These are phyloP conservation scores for Coniochaeta sp. DNA, from an alignment of 2,329 filamentous ascomycete species.

Conservation along the genomic window DNA sequence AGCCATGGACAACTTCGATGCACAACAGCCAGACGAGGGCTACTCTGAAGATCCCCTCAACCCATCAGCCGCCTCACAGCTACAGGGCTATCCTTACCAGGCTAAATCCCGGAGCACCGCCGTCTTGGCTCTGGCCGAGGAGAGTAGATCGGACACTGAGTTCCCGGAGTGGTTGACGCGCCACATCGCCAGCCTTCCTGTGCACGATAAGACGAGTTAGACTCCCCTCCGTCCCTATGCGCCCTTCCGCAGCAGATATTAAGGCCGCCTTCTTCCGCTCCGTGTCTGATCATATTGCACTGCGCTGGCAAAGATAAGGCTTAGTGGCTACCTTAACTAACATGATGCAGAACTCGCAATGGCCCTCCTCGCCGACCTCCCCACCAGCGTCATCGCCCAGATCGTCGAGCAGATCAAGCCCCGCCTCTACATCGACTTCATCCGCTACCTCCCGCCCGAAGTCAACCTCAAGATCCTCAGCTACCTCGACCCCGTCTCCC, in stretches of 20 bases:
- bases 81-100: slow-evolving; percentile 16
- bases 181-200: slow-evolving; percentile 41
- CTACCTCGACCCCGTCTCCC: slow-evolving; percentile 73
- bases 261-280: neutral
- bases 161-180: slow-evolving; percentile 42
- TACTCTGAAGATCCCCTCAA: slow-evolving; percentile 71
- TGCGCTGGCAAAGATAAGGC: neutral
- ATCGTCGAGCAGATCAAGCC: slow-evolving; percentile 77
- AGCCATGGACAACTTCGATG: slow-evolving; percentile 16
- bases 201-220: slow-evolving; percentile 38
- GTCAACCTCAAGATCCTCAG: slow-evolving; percentile 85
- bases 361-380: slow-evolving; percentile 67
- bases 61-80: slow-evolving; percentile 19
- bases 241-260: neutral
- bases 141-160: slow-evolving; percentile 32
- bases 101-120: slow-evolving; percentile 17
- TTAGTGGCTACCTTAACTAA: neutral
- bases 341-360: slow-evolving; percentile 65
- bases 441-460: slow-evolving; percentile 77
- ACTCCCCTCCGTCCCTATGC: neutral
- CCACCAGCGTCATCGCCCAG: slow-evolving; percentile 70
- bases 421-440: slow-evolving; percentile 87
- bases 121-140: slow-evolving; percentile 20
- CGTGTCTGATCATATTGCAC: neutral
- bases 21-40: slow-evolving; percentile 68